Conservation (phyloP, 352 stramenopile genomes). For the Phytophthora palmivora region DNA sequence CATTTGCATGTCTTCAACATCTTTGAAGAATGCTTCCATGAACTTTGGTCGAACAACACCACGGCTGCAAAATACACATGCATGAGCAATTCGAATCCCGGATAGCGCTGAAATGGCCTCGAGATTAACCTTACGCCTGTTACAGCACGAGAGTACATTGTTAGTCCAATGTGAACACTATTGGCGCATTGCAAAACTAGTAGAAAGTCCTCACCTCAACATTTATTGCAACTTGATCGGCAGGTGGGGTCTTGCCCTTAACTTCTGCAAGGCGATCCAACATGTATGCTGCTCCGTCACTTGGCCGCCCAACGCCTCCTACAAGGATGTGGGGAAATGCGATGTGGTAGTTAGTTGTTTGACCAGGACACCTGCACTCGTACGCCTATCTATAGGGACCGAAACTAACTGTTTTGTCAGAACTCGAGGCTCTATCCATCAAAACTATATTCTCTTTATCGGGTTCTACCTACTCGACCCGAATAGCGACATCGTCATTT, state of each 20-base stretch:
- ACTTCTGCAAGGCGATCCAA: slow-evolving; percentile 79
- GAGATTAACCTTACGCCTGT: neutral
- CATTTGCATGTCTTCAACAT: slow-evolving; percentile 95
- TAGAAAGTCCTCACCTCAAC: slow-evolving; percentile 53
- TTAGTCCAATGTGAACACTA: too few species aligned
- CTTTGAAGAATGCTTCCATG: slow-evolving; percentile 96
- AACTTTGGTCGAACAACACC: slow-evolving; percentile 79
- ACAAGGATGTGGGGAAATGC: too few species aligned
- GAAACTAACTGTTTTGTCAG: neutral
- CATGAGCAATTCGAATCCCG: neutral
- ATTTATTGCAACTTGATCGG: slow-evolving; percentile 64
- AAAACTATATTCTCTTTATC: too few species aligned
- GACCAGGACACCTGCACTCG: neutral
- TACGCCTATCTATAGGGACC: slow-evolving; percentile 3
- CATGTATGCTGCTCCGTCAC: slow-evolving; percentile 37
- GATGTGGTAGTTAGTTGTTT: too few species aligned
- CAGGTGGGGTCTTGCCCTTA: slow-evolving; percentile 50
- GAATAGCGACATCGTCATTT: too few species aligned
- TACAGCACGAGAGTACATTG: neutral
- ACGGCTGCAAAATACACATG: slow-evolving; percentile 32
- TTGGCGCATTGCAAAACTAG: slow-evolving; percentile 1
- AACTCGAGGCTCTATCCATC: slow-evolving; percentile 2
- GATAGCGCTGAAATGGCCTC: neutral
- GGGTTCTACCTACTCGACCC: too few species aligned
- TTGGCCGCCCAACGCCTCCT: neutral